These are phyloP conservation scores for Smittium culicis DNA, from an alignment of 371 early-diverging fungal genomes.

Conservation along the genomic window DNA sequence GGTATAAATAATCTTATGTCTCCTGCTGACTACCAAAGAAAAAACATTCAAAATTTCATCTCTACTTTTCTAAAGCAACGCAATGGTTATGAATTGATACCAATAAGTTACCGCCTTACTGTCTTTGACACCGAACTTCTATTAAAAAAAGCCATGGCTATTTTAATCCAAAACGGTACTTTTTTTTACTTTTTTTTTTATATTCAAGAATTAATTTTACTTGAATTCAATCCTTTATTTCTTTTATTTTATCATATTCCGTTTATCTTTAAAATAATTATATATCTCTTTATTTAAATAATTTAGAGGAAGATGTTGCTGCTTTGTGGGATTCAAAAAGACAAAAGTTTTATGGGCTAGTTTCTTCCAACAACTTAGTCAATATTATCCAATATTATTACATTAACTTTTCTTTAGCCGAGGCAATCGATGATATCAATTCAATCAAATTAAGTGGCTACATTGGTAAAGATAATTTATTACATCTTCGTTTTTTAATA, in stretches of 20 bases:
- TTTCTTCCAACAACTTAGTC: constrained; percentile 85
- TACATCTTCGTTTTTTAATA: too few relatives aligned
- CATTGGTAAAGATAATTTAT: too few relatives aligned
- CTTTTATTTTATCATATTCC: not conserved
- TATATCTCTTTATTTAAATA: constrained; percentile 1
- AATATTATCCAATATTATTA: constrained; percentile 84
- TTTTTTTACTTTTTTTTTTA: constrained; percentile 1
- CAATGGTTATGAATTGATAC: constrained; percentile 75
- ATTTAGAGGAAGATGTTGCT: constrained; percentile 77
- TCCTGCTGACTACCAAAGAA: not conserved
- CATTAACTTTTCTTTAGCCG: constrained; percentile 55
- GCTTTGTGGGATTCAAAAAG: constrained; percentile 74
- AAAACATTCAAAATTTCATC: constrained; percentile 16
- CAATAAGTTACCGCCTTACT: constrained; percentile 76
- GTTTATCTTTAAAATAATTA: not conserved
- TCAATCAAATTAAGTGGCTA: constrained; percentile 60
- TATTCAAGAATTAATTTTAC: too few relatives aligned
- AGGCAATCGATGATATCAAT: constrained; percentile 71
- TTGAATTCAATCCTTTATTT: not conserved
- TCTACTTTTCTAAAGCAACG: constrained; percentile 56
- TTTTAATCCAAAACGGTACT: constrained; percentile 81
- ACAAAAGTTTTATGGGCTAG: constrained; percentile 76
- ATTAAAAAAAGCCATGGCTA: constrained; percentile 82
- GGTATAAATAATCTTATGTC: not conserved
- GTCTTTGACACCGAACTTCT: constrained; percentile 79